Base-by-base conservation (phyloP, 192 early-diverging fungal species). In the Powellomyces hirtus region DNA sequence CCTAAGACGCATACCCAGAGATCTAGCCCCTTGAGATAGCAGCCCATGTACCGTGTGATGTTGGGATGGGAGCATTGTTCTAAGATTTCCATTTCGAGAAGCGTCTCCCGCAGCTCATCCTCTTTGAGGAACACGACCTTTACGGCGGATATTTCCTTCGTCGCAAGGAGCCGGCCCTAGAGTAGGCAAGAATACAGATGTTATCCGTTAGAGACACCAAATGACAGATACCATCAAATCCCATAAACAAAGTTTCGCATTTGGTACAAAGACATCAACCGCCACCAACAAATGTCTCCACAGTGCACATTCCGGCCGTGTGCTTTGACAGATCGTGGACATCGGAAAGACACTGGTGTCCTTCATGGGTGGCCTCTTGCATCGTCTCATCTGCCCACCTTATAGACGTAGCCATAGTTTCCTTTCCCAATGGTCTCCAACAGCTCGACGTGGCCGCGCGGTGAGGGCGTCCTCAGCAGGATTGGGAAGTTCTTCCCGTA, bases 51-150 rank as follows among this genome's bases (percentile, higher is more conserved):
- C 61, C 71, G 51, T 20, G 82, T 84, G 37, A 88, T 72, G 63
- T 87, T 87, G 22, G 77, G 79, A 58, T 88, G 86, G 34, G 60
- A 56, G 70, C 85, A 87, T 22, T 60, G 75, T 59, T 79, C 66
- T 69, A 88, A 61, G 44, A 88, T 86, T 53, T 88, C 86, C 86
- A 88, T 87, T 73, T 88, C 86, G n/a, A 87, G 78, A 35, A 87
- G 74, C 35, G 86, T 88, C 59, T 88, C 86, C 35, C 78, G 78
- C 36, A 88, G 75, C 67, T 88, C 86, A 38, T 87, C 85, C 58
- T 88, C 86, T 53, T 88, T 88, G 27, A 88, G 64, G 33, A 81
- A 81, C 30, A 88, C 86, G 34, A 88, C 86, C 68, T 88, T 88
- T 31, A 88, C 77, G 44, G 86, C 86, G 22, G 81, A 71, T 11